Conservation (phyloP, 495 filamentous ascomycete species). For the Mytilinidion resinicola region DNA sequence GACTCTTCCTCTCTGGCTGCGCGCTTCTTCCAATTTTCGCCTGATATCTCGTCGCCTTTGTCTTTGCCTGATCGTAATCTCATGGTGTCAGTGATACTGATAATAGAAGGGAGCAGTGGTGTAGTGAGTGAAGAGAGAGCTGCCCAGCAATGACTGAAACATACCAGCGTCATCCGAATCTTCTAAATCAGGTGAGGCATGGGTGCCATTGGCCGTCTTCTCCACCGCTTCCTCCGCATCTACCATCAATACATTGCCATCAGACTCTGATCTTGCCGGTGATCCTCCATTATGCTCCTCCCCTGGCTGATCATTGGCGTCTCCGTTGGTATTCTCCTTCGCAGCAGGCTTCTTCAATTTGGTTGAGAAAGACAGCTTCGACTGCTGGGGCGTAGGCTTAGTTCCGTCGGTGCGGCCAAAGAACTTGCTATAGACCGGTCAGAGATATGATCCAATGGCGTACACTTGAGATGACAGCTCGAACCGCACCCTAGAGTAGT, state of each 20-base stretch:
- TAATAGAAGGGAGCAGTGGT: neutral
- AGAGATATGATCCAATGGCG: conserved; percentile 14
- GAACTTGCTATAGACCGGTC: conserved; percentile 53
- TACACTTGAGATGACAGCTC: conserved; percentile 4
- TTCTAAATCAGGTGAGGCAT: neutral
- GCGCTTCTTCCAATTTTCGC: conserved; percentile 16
- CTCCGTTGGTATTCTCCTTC: conserved; percentile 8
- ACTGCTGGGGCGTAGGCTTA: conserved; percentile 58
- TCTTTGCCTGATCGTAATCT: neutral
- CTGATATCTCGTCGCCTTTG: conserved; percentile 1
- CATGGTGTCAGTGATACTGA: neutral
- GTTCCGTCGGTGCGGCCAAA: conserved; percentile 54
- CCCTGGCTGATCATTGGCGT: neutral
- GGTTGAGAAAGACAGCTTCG: conserved; percentile 61
- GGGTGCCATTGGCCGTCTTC: conserved; percentile 16
- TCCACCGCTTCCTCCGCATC: conserved; percentile 14
- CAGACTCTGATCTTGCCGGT: neutral
- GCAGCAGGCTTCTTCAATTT: conserved; percentile 36
- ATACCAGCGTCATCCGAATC: neutral
- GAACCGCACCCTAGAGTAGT: conserved; percentile 73
- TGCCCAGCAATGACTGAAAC: neutral
- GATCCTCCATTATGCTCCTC: neutral
- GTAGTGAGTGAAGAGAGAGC: no score
- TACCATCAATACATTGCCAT: conserved; percentile 14
- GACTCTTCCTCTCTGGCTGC: conserved; percentile 7